These are phyloP conservation scores for Mucor plumbeus DNA, from an alignment of 371 early-diverging fungal species.

Conservation along the genomic window DNA sequence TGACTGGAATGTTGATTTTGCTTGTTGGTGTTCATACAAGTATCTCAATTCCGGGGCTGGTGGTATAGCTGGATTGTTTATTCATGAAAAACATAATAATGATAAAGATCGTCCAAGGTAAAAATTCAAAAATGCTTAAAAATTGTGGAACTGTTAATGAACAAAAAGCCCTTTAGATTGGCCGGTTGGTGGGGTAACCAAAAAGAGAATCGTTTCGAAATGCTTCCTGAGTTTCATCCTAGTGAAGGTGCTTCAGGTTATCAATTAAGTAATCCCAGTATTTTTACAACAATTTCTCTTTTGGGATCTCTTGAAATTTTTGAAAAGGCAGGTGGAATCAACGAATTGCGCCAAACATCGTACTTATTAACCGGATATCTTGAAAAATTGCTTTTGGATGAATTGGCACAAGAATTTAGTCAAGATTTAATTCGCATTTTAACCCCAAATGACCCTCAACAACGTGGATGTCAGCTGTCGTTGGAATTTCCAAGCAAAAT, in stretches of 20 bases:
- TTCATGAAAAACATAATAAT: conserved; percentile 77
- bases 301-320: conserved; percentile 84
- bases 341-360: conserved; percentile 74
- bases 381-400: conserved; percentile 58
- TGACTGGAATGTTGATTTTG: conserved; percentile 98
- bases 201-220: conserved; percentile 77
- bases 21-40: conserved; percentile 98
- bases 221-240: conserved; percentile 78
- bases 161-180: conserved; percentile 55
- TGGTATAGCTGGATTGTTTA: conserved; percentile 88
- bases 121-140: background rate
- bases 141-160: background rate
- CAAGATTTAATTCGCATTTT: conserved; percentile 68
- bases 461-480: conserved; percentile 92
- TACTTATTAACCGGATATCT: conserved; percentile 82
- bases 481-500: conserved; percentile 68
- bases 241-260: conserved; percentile 85
- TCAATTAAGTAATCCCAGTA: conserved; percentile 89
- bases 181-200: conserved; percentile 98
- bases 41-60: conserved; percentile 97
- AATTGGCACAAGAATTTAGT: conserved; percentile 38
- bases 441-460: conserved; percentile 77
- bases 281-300: conserved; percentile 74
- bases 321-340: conserved; percentile 69
- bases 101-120: conserved; percentile 59